Evolutionary conservation across 2,329 filamentous ascomycete genomes (phyloP).

Genomic region (Fusarium camptoceras): DNA sequence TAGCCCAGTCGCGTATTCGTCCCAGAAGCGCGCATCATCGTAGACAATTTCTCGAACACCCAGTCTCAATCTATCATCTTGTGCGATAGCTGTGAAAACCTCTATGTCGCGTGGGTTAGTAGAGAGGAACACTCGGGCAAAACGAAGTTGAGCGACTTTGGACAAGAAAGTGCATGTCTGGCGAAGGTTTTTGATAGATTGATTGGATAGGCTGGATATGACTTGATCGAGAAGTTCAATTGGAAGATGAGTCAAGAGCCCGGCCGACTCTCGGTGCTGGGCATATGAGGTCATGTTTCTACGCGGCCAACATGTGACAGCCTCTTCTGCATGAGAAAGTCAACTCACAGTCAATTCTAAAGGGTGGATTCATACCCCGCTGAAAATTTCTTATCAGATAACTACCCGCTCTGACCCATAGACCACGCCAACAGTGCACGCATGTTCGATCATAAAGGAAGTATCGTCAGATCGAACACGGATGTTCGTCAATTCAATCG

Average conservation of each 20-base stretch:
- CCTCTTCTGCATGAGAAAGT: background rate
- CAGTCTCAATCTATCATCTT: constrained; percentile 20
- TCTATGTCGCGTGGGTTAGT: constrained; percentile 29
- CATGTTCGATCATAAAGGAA: too few relatives aligned
- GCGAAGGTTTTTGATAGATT: constrained; percentile 18
- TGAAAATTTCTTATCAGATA: background rate
- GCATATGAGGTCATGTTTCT: background rate
- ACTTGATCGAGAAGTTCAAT: constrained; percentile 1
- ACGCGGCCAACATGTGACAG: background rate
- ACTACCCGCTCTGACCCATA: background rate
- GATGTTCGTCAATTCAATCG: background rate
- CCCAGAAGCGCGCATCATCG: constrained; percentile 30
- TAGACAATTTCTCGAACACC: constrained; percentile 32
- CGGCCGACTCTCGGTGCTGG: background rate
- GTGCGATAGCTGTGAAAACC: constrained; percentile 31
- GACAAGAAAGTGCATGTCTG: background rate
- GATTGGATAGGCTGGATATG: background rate
- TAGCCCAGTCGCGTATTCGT: background rate
- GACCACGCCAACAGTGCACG: background rate
- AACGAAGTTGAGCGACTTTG: background rate
- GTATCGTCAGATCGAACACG: background rate
- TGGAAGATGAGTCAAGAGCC: rapidly evolving
- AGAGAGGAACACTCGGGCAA: constrained; percentile 34
- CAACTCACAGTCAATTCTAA: background rate
- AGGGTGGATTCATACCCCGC: background rate